These are phyloP conservation scores for Trypanosoma rangeli DNA, from an alignment of 208 protist genomes.

Conservation along the genomic window DNA sequence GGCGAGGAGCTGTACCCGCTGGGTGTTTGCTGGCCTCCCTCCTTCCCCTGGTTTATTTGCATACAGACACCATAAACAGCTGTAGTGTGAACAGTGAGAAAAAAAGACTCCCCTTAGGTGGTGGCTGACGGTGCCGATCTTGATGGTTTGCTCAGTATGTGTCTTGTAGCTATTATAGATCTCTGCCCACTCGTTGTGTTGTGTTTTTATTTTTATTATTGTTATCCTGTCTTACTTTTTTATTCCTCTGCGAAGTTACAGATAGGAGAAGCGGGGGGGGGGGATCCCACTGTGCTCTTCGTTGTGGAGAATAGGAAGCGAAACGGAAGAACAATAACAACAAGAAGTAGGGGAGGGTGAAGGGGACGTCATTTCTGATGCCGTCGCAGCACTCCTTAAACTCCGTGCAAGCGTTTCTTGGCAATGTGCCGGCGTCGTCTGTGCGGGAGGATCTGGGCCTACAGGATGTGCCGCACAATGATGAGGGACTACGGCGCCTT, in stretches of 20 bases:
- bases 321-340: background rate
- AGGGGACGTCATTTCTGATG: conserved; percentile 2
- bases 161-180: conserved; percentile 3
- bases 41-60: too few species aligned
- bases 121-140: background rate
- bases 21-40: too few species aligned
- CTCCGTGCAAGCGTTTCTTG: conserved; percentile 17
- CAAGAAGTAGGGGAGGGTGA: background rate
- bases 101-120: too few species aligned
- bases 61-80: too few species aligned
- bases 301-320: background rate
- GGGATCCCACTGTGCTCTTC: background rate
- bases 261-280: background rate
- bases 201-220: conserved; percentile 22
- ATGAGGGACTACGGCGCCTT: conserved; percentile 53
- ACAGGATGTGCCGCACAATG: conserved; percentile 44
- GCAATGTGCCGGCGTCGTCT: conserved; percentile 3
- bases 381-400: conserved; percentile 12
- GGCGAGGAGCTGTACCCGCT: too few species aligned
- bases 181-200: too few species aligned
- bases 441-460: conserved; percentile 12
- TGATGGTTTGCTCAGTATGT: background rate
- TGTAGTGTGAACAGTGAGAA: too few species aligned
- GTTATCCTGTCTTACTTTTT: conserved; percentile 22
- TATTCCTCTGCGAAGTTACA: background rate